A percentile compares a stretch with the other conserved stretches of the same genome.
These are phyloP conservation scores for Annona cherimola DNA, from an alignment of 164 flowering plant species.

Conservation along the genomic window DNA sequence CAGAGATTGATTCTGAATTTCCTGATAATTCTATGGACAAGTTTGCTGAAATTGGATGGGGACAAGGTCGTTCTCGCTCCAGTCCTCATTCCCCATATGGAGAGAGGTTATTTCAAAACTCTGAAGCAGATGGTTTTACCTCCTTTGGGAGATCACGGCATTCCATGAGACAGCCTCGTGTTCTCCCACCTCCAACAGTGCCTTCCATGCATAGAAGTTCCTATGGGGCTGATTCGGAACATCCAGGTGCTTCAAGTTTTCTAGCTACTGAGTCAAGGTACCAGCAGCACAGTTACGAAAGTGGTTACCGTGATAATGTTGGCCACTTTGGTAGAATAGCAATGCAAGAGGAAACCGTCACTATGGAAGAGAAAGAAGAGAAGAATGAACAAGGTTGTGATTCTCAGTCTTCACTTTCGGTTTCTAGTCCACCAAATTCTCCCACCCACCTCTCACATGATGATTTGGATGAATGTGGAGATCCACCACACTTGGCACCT, in stretches of 20 bases:
- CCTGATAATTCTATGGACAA: constrained; percentile 45
- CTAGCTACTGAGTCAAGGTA: constrained; percentile 31
- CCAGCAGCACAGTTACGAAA: constrained; percentile 26
- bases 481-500: constrained; percentile 33
- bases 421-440: constrained; percentile 84
- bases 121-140: constrained; percentile 57
- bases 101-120: constrained; percentile 51
- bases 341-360: constrained; percentile 24
- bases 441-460: constrained; percentile 89
- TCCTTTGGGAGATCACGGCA: constrained; percentile 75
- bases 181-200: constrained; percentile 84
- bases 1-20: constrained; percentile 51
- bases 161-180: constrained; percentile 88
- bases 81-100: constrained; percentile 37
- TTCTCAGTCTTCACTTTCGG: constrained; percentile 87
- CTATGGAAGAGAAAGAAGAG: constrained; percentile 29
- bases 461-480: constrained; percentile 74
- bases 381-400: constrained; percentile 52
- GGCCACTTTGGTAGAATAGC: constrained; percentile 31
- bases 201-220: constrained; percentile 45
- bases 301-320: constrained; percentile 26
- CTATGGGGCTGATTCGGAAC: constrained; percentile 39
- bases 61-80: constrained; percentile 42
- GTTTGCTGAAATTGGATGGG: constrained; percentile 67
- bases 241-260: constrained; percentile 38